These are phyloP conservation scores for Hypoxylon trugodes DNA, from an alignment of 495 filamentous ascomycete genomes.

Conservation along the genomic window DNA sequence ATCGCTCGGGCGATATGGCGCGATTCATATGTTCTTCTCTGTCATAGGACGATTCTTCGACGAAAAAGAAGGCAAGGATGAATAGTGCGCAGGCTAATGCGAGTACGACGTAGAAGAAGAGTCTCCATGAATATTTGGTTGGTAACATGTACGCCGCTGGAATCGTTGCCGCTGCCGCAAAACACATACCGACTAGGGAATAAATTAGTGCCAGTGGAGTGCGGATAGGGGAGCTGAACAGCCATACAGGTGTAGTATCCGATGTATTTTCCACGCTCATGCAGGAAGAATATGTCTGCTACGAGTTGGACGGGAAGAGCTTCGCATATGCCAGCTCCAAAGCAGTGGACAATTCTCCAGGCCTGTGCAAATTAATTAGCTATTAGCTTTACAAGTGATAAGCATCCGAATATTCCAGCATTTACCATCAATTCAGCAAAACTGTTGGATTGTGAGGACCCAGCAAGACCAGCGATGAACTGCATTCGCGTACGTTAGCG, in stretches of 20 bases:
- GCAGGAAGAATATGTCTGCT: slow-evolving; percentile 71
- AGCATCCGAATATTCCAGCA: too few species aligned
- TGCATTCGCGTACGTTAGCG: not conserved
- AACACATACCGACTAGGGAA: slow-evolving; percentile 40
- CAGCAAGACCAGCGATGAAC: slow-evolving; percentile 45
- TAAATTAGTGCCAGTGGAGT: not conserved
- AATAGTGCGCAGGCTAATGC: slow-evolving; percentile 62
- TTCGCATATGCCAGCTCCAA: slow-evolving; percentile 66
- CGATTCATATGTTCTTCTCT: slow-evolving; percentile 25
- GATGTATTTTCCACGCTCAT: slow-evolving; percentile 71
- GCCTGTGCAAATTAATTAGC: too few species aligned
- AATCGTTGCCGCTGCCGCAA: slow-evolving; percentile 46
- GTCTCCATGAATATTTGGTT: slow-evolving; percentile 46
- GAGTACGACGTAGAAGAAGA: slow-evolving; percentile 62
- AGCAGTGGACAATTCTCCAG: slow-evolving; percentile 66
- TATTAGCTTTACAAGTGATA: too few species aligned
- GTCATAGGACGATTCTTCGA: slow-evolving; percentile 65
- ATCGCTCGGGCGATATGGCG: not conserved
- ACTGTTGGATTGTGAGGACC: slow-evolving; percentile 34
- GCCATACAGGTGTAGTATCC: slow-evolving; percentile 61
- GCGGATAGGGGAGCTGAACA: not conserved
- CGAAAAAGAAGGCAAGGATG: slow-evolving; percentile 50
- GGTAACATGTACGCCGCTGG: slow-evolving; percentile 52
- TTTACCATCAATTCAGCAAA: slow-evolving; percentile 61
- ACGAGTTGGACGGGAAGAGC: slow-evolving; percentile 70